Conservation (phyloP, 805 yeast genomes). For the Monosporozyma servazzii region DNA sequence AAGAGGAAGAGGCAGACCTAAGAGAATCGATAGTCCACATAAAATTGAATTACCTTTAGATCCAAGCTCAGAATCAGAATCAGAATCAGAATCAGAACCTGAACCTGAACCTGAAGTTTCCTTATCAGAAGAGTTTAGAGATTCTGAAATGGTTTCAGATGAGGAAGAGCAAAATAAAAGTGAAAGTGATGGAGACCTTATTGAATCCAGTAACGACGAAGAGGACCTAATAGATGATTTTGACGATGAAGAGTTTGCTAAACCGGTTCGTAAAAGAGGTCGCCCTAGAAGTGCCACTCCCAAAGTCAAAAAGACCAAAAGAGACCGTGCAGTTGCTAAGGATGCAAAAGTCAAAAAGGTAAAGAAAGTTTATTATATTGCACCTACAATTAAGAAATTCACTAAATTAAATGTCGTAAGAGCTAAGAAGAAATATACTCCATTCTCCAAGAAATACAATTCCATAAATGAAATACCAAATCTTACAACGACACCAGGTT, state of each 20-base stretch:
- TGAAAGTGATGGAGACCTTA: not conserved
- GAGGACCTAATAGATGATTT: not conserved
- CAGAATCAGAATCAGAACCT: not conserved
- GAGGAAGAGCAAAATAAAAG: conserved; percentile 3
- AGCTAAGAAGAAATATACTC: conserved; percentile 26
- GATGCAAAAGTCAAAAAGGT: not conserved
- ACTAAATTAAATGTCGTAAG: conserved; percentile 26
- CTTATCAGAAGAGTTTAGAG: conserved; percentile 2
- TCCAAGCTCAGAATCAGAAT: not conserved
- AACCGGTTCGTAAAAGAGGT: conserved; percentile 1
- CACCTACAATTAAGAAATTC: conserved; percentile 21
- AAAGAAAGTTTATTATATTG: not conserved
- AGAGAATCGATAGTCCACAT: not conserved
- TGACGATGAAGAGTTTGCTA: not conserved
- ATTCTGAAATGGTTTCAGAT: not conserved
- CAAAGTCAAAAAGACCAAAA: not conserved
- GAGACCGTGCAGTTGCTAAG: not conserved
- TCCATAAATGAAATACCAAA: conserved; percentile 25
- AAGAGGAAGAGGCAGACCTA: not conserved
- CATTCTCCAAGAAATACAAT: conserved; percentile 20
- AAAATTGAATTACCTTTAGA: not conserved
- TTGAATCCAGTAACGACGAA: not conserved
- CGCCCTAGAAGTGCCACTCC: conserved; percentile 3
- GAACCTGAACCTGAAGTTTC: conserved; percentile 3
- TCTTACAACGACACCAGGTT: conserved; percentile 22